phyloP scores from a whole-genome alignment of 257 asterid genomes.

The Ligustrum vulgare region DNA sequence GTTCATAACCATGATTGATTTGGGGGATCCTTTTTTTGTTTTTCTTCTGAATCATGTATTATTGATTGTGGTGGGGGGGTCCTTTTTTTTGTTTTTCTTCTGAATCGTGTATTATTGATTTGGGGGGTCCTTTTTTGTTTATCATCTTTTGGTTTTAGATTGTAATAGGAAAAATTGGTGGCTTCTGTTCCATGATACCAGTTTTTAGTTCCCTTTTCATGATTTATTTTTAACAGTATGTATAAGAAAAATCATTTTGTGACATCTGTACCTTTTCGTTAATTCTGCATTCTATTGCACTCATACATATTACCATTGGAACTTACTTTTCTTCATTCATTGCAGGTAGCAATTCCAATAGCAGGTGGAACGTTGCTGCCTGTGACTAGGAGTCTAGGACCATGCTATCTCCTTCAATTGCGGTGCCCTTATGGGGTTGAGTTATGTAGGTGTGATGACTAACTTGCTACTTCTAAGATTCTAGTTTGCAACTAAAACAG shows the following conservation, averaged over 20 bases:
- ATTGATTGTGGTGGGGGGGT: too few relatives aligned
- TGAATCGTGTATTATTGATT: too few relatives aligned
- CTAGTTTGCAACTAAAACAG: slow-evolving; percentile 47
- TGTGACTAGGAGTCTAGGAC: slow-evolving; percentile 80
- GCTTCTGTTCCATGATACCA: background rate
- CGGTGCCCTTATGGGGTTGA: slow-evolving; percentile 97
- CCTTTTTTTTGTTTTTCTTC: too few relatives aligned
- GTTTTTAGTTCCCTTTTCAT: background rate
- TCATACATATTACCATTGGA: background rate
- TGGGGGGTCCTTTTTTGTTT: too few relatives aligned
- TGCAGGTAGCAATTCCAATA: slow-evolving; percentile 88
- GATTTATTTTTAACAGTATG: background rate
- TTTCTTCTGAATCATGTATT: too few relatives aligned
- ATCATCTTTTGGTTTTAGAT: too few relatives aligned
- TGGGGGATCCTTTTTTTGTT: too few relatives aligned
- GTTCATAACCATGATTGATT: too few relatives aligned
- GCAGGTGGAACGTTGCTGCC: slow-evolving; percentile 94
- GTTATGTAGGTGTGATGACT: slow-evolving; percentile 92
- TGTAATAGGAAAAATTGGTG: too few relatives aligned
- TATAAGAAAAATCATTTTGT: background rate
- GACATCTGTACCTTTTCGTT: background rate
- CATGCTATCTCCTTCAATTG: slow-evolving; percentile 94
- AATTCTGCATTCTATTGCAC: background rate
- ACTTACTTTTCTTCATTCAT: slow-evolving; percentile 1
- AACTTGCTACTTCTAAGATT: slow-evolving; percentile 79